Conservation (phyloP, 2,329 filamentous ascomycete genomes). For the Davidsoniella neocaledoniae region DNA sequence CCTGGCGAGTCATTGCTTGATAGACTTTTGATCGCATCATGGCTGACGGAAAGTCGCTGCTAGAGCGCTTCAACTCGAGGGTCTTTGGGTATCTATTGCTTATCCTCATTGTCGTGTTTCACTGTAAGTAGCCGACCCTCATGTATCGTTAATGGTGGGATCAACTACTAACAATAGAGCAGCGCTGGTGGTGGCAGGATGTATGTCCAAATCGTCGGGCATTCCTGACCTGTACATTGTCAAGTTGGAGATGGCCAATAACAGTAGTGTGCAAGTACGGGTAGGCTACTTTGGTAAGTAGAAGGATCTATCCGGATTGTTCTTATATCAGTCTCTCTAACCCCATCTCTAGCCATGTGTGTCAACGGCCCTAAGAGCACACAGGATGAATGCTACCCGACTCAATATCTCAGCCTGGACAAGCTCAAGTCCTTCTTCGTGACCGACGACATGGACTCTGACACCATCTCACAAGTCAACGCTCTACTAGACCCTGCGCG, state of each 20-base stretch:
- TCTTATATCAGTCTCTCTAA: no score
- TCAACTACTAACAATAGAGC: not conserved
- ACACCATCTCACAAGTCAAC: slow-evolving; percentile 1
- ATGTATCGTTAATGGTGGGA: not conserved
- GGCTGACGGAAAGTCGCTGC: slow-evolving; percentile 6
- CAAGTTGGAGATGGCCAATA: slow-evolving; percentile 5
- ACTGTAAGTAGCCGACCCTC: slow-evolving; percentile 2
- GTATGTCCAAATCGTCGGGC: slow-evolving; percentile 12
- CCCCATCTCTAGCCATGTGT: slow-evolving; percentile 5
- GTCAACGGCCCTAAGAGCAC: slow-evolving; percentile 8
- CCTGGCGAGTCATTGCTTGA: not conserved
- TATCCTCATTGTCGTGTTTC: slow-evolving; percentile 12
- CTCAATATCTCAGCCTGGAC: slow-evolving; percentile 8
- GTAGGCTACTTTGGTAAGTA: slow-evolving; percentile 12
- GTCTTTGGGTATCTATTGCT: slow-evolving; percentile 11
- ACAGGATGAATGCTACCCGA: slow-evolving; percentile 10
- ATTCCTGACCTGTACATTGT: slow-evolving; percentile 12
- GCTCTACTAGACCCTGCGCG: slow-evolving; percentile 9
- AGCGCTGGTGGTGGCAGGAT: slow-evolving; percentile 12
- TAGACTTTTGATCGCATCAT: not conserved
- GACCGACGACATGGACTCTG: slow-evolving; percentile 7
- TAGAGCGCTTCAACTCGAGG: slow-evolving; percentile 12
- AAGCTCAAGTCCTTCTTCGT: slow-evolving; percentile 11
- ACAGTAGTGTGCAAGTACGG: slow-evolving; percentile 7
- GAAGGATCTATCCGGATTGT: not conserved